Conservation (phyloP, 306 rosid genomes). For the Lathyrus sativus region DNA sequence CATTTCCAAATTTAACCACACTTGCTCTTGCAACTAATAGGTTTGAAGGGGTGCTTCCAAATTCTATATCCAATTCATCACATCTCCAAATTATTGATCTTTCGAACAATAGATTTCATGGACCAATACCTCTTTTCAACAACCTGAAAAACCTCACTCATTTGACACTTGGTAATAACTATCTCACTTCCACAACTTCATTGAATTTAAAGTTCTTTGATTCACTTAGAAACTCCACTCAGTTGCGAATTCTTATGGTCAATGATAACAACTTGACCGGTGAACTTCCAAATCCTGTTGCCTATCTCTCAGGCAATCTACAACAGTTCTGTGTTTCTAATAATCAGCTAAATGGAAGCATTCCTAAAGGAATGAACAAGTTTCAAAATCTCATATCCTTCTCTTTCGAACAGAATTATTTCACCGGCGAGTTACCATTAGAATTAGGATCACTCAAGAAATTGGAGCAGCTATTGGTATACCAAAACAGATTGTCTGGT, state of each 20-base stretch:
- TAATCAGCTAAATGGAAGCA: constrained; percentile 33
- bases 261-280: constrained; percentile 39
- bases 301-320: constrained; percentile 38
- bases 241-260: constrained; percentile 27
- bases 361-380: constrained; percentile 42
- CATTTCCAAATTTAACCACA: too few species aligned
- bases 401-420: constrained; percentile 37
- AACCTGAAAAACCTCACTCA: constrained; percentile 36
- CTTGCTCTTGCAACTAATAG: too few species aligned
- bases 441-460: constrained; percentile 39
- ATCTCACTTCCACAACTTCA: constrained; percentile 36
- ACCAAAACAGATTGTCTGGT: constrained; percentile 39
- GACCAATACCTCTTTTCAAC: constrained; percentile 32
- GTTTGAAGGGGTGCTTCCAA: constrained; percentile 27
- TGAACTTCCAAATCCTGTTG: constrained; percentile 43
- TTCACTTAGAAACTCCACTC: constrained; percentile 38
- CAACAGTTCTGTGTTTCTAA: constrained; percentile 41
- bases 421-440: constrained; percentile 42
- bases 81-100: constrained; percentile 37
- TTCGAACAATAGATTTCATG: constrained; percentile 36
- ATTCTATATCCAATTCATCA: constrained; percentile 48
- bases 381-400: constrained; percentile 39
- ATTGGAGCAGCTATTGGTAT: not conserved
- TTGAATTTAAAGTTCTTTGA: constrained; percentile 37
- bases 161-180: constrained; percentile 27